Percentiles rank a stretch among this genome's conserved stretches.
Evolutionary conservation across 208 protist genomes (phyloP).

Genomic region (Herpetomonas samuelpessoai): DNA sequence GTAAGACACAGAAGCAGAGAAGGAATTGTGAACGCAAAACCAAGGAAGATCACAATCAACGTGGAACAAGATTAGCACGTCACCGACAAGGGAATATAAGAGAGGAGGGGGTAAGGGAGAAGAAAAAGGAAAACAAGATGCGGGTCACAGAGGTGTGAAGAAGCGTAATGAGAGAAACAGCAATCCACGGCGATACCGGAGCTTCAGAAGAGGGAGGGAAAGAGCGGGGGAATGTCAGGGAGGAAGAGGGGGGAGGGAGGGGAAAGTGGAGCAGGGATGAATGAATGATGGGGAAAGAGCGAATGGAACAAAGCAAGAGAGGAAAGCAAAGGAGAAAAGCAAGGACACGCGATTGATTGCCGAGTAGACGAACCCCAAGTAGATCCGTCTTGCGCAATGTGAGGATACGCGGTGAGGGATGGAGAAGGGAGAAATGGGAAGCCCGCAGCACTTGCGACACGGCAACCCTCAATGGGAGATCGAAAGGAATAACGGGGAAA

Average conservation of each 20-base stretch:
- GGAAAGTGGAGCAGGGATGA: conserved; percentile 1
- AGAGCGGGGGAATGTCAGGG: conserved; percentile 7
- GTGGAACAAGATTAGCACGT: too few species aligned
- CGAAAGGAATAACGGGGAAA: too few species aligned
- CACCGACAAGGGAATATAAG: too few species aligned
- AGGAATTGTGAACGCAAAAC: too few species aligned
- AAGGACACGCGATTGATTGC: background rate
- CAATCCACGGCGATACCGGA: background rate
- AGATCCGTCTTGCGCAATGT: too few species aligned
- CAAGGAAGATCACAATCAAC: too few species aligned
- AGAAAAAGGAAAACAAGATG: conserved; percentile 4
- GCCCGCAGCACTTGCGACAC: too few species aligned
- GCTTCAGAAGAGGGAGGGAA: conserved; percentile 5
- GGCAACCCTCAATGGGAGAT: too few species aligned
- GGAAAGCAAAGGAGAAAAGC: conserved; percentile 11
- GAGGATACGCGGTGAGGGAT: too few species aligned
- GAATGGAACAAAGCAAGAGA: conserved; percentile 9
- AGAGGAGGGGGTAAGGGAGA: conserved; percentile 1
- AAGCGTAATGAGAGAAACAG: background rate
- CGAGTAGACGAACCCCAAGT: too few species aligned
- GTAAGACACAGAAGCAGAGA: too few species aligned
- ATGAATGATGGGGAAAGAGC: background rate
- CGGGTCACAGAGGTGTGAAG: background rate
- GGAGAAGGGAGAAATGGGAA: too few species aligned
- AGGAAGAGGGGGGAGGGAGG: background rate